Percentiles rank a stretch among this genome's conserved stretches.
These are phyloP conservation scores for Posidonia australis DNA, from an alignment of 106 monocot genomes.

Conservation along the genomic window DNA sequence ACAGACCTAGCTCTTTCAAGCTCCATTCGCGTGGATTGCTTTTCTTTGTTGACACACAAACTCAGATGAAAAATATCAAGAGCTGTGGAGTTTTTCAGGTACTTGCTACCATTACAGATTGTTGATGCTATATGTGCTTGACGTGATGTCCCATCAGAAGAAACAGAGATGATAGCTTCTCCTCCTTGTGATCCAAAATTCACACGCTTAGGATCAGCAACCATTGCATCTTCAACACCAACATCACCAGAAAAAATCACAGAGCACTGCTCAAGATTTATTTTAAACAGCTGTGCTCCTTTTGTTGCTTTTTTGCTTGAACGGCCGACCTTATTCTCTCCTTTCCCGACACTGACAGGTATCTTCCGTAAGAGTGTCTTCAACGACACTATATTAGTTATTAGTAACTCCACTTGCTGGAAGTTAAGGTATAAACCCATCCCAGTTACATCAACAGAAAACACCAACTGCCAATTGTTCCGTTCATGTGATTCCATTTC, in stretches of 20 bases:
- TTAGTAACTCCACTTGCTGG: conserved; percentile 56
- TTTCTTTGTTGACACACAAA: conserved; percentile 63
- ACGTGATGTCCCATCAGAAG: conserved; percentile 69
- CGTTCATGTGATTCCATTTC: conserved; percentile 44
- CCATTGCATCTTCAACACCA: conserved; percentile 50
- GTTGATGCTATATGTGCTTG: conserved; percentile 52
- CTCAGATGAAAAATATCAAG: conserved; percentile 53
- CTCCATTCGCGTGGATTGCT: conserved; percentile 57
- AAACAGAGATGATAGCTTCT: conserved; percentile 37
- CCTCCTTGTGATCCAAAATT: conserved; percentile 97
- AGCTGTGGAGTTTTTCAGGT: conserved; percentile 48
- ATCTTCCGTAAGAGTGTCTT: conserved; percentile 43
- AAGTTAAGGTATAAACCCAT: conserved; percentile 54
- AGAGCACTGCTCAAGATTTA: conserved; percentile 62
- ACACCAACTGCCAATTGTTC: conserved; percentile 27
- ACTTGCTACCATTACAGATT: conserved; percentile 30
- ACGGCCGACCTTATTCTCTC: conserved; percentile 28
- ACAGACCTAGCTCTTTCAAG: conserved; percentile 54
- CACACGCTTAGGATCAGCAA: conserved; percentile 85
- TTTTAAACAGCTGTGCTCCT: conserved; percentile 41
- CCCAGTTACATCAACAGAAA: conserved; percentile 59
- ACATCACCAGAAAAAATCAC: conserved; percentile 63
- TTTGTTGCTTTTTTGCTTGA: conserved; percentile 32
- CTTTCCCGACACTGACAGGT: conserved; percentile 28
- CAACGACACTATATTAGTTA: conserved; percentile 38